phyloP scores from a whole-genome alignment of 179 eudicot species.

The Amaranthus tricolor region DNA sequence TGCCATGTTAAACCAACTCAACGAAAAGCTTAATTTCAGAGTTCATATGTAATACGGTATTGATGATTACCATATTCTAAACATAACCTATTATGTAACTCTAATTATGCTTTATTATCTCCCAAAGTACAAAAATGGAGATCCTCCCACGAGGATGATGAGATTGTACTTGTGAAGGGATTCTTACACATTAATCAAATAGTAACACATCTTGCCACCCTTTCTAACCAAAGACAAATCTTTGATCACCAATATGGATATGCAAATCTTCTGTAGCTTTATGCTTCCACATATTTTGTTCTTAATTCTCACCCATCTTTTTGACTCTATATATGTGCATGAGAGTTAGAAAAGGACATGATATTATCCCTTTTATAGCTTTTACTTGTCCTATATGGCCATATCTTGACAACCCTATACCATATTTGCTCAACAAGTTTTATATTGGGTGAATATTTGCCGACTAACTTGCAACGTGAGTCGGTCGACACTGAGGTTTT shows the following conservation, averaged over 20 bases:
- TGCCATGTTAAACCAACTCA: too few relatives aligned
- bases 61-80: too few relatives aligned
- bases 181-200: neutral
- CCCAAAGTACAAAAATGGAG: constrained; percentile 18
- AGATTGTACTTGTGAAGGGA: neutral
- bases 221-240: constrained; percentile 18
- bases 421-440: neutral
- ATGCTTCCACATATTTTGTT: constrained; percentile 20
- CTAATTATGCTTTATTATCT: neutral
- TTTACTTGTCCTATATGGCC: neutral
- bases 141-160: neutral
- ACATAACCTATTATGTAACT: neutral
- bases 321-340: constrained; percentile 17
- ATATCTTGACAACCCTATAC: neutral
- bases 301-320: constrained; percentile 10
- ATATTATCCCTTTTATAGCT: neutral
- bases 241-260: constrained; percentile 16
- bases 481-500: too few relatives aligned
- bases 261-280: constrained; percentile 25
- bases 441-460: neutral
- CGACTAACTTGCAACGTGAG: neutral
- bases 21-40: too few relatives aligned
- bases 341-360: constrained; percentile 6
- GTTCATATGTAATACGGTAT: too few relatives aligned
- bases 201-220: constrained; percentile 14